Evolutionary conservation across 2,329 filamentous ascomycete genomes (phyloP).

Genomic region (Torrubiellomyces zombiae): DNA sequence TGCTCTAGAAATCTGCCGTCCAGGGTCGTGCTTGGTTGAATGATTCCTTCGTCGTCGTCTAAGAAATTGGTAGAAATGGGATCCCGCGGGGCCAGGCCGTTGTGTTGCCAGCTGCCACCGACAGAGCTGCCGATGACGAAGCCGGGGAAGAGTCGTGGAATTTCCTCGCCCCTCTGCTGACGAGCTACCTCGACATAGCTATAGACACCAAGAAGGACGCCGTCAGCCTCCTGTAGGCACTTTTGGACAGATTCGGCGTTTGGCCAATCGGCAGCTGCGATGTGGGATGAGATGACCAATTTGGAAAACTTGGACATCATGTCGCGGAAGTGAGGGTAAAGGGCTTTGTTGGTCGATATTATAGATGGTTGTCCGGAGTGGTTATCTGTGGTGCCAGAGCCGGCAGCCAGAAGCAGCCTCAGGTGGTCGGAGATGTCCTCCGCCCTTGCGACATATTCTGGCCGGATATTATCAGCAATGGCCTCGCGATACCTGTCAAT

Average conservation of each 20-base stretch:
- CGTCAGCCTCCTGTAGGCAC: conserved; percentile 93
- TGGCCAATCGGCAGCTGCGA: conserved; percentile 90
- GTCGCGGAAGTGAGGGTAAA: conserved; percentile 93
- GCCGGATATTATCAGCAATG: conserved; percentile 66
- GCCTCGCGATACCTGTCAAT: conserved; percentile 82
- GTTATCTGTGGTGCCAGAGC: conserved; percentile 94
- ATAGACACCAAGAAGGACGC: conserved; percentile 82
- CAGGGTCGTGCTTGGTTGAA: conserved; percentile 57
- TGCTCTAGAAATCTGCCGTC: conserved; percentile 66
- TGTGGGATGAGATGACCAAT: conserved; percentile 91
- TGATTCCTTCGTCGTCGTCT: conserved; percentile 59
- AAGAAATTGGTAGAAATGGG: conserved; percentile 68
- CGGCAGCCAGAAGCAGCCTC: conserved; percentile 80
- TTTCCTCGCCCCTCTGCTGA: conserved; percentile 83
- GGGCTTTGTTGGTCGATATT: conserved; percentile 90
- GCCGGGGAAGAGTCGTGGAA: conserved; percentile 80
- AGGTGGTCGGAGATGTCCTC: conserved; percentile 97
- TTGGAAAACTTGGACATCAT: conserved; percentile 99
- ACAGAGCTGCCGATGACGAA: conserved; percentile 75
- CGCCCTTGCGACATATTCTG: conserved; percentile 84
- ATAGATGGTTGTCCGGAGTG: conserved; percentile 98
- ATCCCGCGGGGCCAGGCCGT: conserved; percentile 47
- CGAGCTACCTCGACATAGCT: conserved; percentile 92
- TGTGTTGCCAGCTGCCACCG: conserved; percentile 79
- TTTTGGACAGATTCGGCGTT: conserved; percentile 88